phyloP scores from a whole-genome alignment of 177 flowering plant genomes.

The Vitis hybrid region DNA sequence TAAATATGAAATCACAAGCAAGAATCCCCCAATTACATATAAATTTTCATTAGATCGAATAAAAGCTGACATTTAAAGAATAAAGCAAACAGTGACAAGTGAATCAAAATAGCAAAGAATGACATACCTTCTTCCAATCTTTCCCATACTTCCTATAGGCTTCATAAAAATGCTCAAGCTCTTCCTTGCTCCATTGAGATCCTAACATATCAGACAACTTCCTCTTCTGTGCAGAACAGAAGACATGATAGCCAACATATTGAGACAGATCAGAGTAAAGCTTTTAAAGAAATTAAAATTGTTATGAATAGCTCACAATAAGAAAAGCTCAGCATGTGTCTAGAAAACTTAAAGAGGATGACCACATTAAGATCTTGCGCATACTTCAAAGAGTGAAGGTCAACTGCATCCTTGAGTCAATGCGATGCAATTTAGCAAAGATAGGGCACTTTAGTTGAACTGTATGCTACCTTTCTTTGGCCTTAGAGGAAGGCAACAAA shows the following conservation, averaged over 20 bases:
- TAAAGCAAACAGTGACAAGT: background rate
- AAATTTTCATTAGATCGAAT: background rate
- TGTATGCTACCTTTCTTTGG: no score
- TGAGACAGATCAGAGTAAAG: background rate
- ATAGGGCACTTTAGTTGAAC: no score
- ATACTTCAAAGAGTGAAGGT: no score
- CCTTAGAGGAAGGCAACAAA: no score
- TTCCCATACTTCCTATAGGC: conserved; percentile 84
- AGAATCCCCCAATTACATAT: no score
- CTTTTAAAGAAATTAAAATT: background rate
- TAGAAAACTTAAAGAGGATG: background rate
- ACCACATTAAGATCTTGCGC: no score
- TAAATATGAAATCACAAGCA: background rate
- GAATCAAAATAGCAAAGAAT: background rate
- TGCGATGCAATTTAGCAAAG: no score
- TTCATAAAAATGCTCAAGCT: conserved; percentile 83
- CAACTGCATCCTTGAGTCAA: no score
- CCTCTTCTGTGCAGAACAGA: conserved; percentile 55
- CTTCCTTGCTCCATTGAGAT: conserved; percentile 87
- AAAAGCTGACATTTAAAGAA: background rate
- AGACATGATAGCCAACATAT: background rate
- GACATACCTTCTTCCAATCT: conserved; percentile 88
- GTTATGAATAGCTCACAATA: background rate
- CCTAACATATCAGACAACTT: conserved; percentile 86
- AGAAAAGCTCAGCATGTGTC: background rate